These are phyloP conservation scores for Sordaria brevicollis DNA, from an alignment of 495 filamentous ascomycete species.

Conservation along the genomic window DNA sequence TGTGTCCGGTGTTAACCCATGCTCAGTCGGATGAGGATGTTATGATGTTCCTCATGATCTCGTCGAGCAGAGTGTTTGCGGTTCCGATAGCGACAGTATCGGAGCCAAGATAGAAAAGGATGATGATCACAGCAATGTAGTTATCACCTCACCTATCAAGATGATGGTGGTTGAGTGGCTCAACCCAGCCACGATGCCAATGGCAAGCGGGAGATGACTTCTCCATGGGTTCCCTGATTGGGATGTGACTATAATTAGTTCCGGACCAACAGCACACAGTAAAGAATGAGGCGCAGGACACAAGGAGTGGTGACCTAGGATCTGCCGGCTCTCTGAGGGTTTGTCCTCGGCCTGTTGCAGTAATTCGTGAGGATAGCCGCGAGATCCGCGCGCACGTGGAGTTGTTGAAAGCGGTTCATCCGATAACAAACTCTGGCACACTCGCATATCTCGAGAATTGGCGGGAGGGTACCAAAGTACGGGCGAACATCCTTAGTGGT, in stretches of 20 bases:
- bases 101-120: background rate
- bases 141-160: background rate
- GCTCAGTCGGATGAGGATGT: background rate
- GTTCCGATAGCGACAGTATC: background rate
- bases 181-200: background rate
- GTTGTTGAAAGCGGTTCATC: background rate
- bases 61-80: background rate
- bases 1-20: background rate
- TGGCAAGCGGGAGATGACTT: background rate
- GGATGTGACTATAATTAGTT: background rate
- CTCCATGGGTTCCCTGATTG: background rate
- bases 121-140: background rate
- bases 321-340: background rate
- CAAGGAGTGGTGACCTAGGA: background rate
- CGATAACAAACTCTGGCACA: background rate
- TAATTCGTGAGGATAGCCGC: background rate
- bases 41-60: background rate
- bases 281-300: background rate
- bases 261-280: background rate
- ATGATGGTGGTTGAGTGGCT: background rate
- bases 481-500: background rate
- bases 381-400: background rate
- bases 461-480: background rate
- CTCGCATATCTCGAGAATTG: background rate
- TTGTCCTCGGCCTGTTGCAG: background rate